These are phyloP conservation scores for Scopulariopsis brevicaulis DNA, from an alignment of 2,329 filamentous ascomycete genomes.

Conservation along the genomic window DNA sequence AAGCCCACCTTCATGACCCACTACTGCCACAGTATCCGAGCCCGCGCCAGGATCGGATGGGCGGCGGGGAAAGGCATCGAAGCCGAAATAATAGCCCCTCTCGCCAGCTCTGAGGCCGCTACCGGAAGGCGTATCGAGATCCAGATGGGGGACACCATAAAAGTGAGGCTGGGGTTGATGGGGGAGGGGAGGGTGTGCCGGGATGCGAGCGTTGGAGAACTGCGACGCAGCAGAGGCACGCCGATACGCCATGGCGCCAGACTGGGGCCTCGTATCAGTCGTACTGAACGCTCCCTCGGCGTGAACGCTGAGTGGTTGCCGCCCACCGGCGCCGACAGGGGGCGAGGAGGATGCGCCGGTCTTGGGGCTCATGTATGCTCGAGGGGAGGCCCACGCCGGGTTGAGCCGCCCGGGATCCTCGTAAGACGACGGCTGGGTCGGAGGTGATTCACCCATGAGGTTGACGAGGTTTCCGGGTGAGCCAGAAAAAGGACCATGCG, in stretches of 20 bases:
- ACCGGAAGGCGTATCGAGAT: constrained; percentile 50
- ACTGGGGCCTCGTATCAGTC: constrained; percentile 1
- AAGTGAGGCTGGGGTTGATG: constrained; percentile 70
- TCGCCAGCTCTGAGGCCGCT: constrained; percentile 51
- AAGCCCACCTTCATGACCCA: constrained; percentile 71
- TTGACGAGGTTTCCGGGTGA: constrained; percentile 43
- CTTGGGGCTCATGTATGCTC: constrained; percentile 30
- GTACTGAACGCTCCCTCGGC: constrained; percentile 22
- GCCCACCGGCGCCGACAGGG: constrained; percentile 18
- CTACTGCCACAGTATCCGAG: constrained; percentile 56
- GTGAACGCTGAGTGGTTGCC: constrained; percentile 42
- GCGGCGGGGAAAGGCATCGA: constrained; percentile 55
- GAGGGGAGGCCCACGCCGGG: constrained; percentile 30
- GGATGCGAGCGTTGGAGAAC: constrained; percentile 30
- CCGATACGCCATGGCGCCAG: constrained; percentile 22
- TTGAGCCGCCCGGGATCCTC: constrained; percentile 31
- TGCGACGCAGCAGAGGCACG: constrained; percentile 41
- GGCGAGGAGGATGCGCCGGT: constrained; percentile 27
- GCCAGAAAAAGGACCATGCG: constrained; percentile 29
- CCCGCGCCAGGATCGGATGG: constrained; percentile 22
- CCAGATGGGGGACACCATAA: constrained; percentile 63
- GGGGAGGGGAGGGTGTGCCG: constrained; percentile 52
- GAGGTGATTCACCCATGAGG: constrained; percentile 38
- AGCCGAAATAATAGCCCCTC: constrained; percentile 67
- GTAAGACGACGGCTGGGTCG: constrained; percentile 39